Percentiles rank a stretch among this genome's conserved stretches.
phyloP scores from a whole-genome alignment of 176 grass and related monocot species.

The Ensete ventricosum region DNA sequence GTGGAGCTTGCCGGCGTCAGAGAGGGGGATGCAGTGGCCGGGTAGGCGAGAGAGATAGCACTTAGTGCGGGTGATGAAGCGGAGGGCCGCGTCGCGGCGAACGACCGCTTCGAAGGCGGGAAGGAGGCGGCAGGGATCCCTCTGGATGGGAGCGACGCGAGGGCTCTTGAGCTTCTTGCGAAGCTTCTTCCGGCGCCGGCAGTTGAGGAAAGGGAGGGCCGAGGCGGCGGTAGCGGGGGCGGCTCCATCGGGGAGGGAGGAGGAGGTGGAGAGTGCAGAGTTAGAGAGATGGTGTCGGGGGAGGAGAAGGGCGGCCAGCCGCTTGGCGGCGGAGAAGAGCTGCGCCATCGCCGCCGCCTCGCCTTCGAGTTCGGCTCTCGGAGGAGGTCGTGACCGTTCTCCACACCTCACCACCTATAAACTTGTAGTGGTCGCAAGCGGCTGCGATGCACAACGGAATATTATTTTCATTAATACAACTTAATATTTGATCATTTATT shows the following conservation, averaged over 20 bases:
- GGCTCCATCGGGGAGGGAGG: slow-evolving; percentile 12
- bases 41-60: slow-evolving; percentile 51
- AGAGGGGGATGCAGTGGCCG: slow-evolving; percentile 48
- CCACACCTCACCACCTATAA: neutral
- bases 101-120: slow-evolving; percentile 44
- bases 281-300: neutral
- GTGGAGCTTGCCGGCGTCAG: slow-evolving; percentile 48
- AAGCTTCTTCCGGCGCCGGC: slow-evolving; percentile 65
- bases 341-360: neutral
- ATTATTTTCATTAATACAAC: too few species aligned
- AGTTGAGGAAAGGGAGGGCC: slow-evolving; percentile 57
- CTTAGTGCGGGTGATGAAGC: slow-evolving; percentile 50
- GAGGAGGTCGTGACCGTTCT: neutral
- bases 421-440: neutral
- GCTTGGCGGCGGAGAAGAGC: slow-evolving; percentile 43
- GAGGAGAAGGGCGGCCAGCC: slow-evolving; percentile 13
- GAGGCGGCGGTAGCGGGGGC: slow-evolving; percentile 32
- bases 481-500: too few species aligned
- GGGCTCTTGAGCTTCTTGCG: slow-evolving; percentile 58
- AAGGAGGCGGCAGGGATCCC: slow-evolving; percentile 31
- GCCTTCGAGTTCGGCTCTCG: slow-evolving; percentile 10
- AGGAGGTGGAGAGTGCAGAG: neutral
- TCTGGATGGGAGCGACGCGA: slow-evolving; percentile 60
- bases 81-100: slow-evolving; percentile 49
- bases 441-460: neutral